Conservation (phyloP, 768 basidiomycete species). For the Macrolepiota dolichaula region DNA sequence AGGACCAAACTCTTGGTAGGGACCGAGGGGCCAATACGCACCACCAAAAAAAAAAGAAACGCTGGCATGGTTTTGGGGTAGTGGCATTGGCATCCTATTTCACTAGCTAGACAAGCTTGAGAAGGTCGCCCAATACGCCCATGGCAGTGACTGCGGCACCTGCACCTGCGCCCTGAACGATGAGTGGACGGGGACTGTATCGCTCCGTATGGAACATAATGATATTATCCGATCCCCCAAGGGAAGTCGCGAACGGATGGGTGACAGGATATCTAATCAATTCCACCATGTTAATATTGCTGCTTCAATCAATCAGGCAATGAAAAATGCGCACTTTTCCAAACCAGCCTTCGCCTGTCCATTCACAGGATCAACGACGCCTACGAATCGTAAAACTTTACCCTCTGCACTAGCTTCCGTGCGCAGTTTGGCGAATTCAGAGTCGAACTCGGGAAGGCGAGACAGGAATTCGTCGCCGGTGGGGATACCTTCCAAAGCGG, state of each 20-base stretch:
- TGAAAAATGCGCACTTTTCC: conserved; percentile 61
- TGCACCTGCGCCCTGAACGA: conserved; percentile 94
- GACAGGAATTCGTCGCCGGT: conserved; percentile 82
- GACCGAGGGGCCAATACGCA: too few relatives aligned
- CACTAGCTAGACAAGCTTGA: conserved; percentile 44
- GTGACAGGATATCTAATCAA: conserved; percentile 71
- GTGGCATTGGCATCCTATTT: too few relatives aligned
- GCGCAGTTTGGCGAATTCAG: conserved; percentile 72
- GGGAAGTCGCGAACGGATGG: conserved; percentile 94
- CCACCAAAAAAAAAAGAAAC: too few relatives aligned
- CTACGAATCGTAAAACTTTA: conserved; percentile 91
- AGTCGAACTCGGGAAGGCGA: conserved; percentile 80
- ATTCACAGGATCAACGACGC: conserved; percentile 79
- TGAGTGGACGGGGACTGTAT: conserved; percentile 84
- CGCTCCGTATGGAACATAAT: conserved; percentile 95
- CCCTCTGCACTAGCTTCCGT: conserved; percentile 72
- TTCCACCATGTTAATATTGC: not conserved
- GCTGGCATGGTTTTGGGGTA: too few relatives aligned
- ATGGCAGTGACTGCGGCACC: conserved; percentile 99
- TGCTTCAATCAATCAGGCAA: not conserved
- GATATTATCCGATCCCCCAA: conserved; percentile 97
- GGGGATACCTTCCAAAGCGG: conserved; percentile 58
- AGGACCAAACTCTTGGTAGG: too few relatives aligned
- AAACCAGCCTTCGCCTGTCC: conserved; percentile 83
- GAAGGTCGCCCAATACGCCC: conserved; percentile 89